These are phyloP conservation scores for Clohesyomyces aquaticus DNA, from an alignment of 495 filamentous ascomycete species.

Conservation along the genomic window DNA sequence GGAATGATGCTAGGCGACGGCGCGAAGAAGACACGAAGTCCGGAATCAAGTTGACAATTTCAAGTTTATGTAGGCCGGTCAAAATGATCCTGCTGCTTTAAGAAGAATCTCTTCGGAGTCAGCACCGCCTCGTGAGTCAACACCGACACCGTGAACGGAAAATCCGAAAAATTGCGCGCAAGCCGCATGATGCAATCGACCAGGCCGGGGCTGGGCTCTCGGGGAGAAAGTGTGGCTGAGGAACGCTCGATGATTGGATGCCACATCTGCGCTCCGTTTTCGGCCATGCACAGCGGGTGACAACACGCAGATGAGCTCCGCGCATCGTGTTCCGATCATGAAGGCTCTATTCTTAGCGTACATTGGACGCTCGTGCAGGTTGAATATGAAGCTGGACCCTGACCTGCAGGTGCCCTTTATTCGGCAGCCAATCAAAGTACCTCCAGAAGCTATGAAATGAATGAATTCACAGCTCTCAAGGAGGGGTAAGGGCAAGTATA, in stretches of 20 bases:
- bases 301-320: neutral
- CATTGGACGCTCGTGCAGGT: neutral
- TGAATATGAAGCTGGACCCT: neutral
- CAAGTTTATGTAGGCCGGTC: too few relatives aligned
- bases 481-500: too few relatives aligned
- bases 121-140: slow-evolving; percentile 11
- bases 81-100: too few relatives aligned
- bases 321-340: neutral
- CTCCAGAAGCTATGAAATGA: too few relatives aligned
- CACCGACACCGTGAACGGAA: neutral
- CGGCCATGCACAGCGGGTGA: slow-evolving; percentile 2
- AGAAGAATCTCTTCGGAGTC: neutral
- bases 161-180: slow-evolving; percentile 9
- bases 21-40: too few relatives aligned
- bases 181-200: slow-evolving; percentile 25
- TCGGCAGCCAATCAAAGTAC: too few relatives aligned
- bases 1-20: too few relatives aligned
- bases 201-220: neutral
- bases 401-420: neutral
- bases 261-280: slow-evolving; percentile 16
- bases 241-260: neutral
- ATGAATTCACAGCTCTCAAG: too few relatives aligned
- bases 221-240: neutral
- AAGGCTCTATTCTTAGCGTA: neutral
- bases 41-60: too few relatives aligned